These are phyloP conservation scores for Hysterangium stoloniferum DNA, from an alignment of 768 basidiomycete genomes.

Conservation along the genomic window DNA sequence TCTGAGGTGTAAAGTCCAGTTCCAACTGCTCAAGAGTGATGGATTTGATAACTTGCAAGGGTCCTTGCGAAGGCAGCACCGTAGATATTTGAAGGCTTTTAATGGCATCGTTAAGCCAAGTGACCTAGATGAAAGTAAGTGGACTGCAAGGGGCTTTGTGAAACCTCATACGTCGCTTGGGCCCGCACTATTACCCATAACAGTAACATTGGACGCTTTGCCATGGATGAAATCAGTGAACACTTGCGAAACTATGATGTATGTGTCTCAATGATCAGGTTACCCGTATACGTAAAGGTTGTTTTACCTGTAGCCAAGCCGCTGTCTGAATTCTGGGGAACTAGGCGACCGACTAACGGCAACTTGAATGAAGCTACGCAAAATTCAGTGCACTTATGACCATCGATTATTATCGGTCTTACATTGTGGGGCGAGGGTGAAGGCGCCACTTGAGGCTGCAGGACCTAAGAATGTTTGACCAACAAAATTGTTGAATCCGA, in stretches of 20 bases:
- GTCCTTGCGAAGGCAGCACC: constrained; percentile 54
- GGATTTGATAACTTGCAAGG: constrained; percentile 54
- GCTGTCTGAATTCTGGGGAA: constrained; percentile 46
- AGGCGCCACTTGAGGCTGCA: constrained; percentile 38
- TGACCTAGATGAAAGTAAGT: constrained; percentile 34
- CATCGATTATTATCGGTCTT: not conserved
- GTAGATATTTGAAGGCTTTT: constrained; percentile 51
- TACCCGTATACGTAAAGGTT: not conserved
- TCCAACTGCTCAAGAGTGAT: constrained; percentile 53
- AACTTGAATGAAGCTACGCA: constrained; percentile 36
- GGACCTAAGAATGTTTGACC: constrained; percentile 50
- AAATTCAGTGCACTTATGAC: not conserved
- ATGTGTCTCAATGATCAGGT: not conserved
- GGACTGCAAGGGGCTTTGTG: constrained; percentile 1
- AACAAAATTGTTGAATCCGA: constrained; percentile 54
- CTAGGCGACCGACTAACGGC: constrained; percentile 51
- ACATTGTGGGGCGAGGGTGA: constrained; percentile 46
- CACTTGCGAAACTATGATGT: constrained; percentile 40
- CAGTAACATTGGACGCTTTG: constrained; percentile 48
- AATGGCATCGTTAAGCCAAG: constrained; percentile 69
- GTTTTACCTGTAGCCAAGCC: constrained; percentile 36
- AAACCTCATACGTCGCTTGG: constrained; percentile 40
- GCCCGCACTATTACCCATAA: constrained; percentile 53
- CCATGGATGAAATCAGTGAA: constrained; percentile 72
- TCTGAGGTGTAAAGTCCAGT: constrained; percentile 48